Base-by-base conservation (phyloP, 345 rosid species). In the Lenwebbia sp. region DNA sequence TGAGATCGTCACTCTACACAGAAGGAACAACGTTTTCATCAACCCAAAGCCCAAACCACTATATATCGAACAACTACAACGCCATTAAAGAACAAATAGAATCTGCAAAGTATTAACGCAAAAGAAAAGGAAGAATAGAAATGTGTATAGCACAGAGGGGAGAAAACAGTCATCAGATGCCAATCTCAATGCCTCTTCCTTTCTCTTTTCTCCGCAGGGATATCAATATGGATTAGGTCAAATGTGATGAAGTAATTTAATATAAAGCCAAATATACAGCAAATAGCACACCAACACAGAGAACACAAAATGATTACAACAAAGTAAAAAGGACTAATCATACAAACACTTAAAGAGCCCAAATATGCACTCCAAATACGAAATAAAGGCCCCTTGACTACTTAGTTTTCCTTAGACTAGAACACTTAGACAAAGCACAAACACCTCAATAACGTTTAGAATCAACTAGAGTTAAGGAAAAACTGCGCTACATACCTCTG, bases 1-100 rank as follows among this genome's bases (percentile, higher is more conserved):
- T 92, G 86, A 96, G 85, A 88, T 95, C 96, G 87, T 97, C 96
- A 85, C 85, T 92, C 99, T 97, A 94, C 90, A 89, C 85, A 85
- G 86, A 74, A 90, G 88, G 88, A 84, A 86, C 86, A 85, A 84
- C 74, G 60, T 76, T 82, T 89, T 89, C 56, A 49, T 55, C 86
- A 88, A 84, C 90, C 60, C 81, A 37, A 85, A 87, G 84, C 78
- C 88, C 87, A 83, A 91, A 86, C 89, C 84, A 17, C 25, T 30
- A 30, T 51, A 8, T 82, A 83, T 51, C 14, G 15, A 52, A 83
- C 57, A 28, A 10, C 58, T 17, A 54, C 23, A 17, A 83, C 17
- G 21, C 13, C 60, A 56, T 37, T 70, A 70, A 70, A 70, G 13
- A 70, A 70, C 47, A 37, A 37, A 10, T 5, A 37, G 81, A 70